Evolutionary conservation across 1,139 yeast species (phyloP).

Genomic region (Yarrowia galli): DNA sequence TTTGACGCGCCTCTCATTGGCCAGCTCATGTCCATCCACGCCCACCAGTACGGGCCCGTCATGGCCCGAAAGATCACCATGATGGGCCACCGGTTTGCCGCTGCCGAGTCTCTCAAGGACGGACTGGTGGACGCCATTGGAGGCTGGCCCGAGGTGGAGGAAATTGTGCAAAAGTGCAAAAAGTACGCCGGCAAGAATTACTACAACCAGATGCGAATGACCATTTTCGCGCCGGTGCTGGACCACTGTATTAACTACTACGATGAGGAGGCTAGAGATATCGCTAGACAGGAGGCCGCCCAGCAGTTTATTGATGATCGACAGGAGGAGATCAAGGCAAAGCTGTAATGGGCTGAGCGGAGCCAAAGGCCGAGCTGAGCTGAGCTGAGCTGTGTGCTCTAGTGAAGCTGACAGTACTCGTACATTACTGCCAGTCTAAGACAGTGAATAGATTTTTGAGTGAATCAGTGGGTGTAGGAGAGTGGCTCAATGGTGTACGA

Average conservation of each 20-base stretch:
- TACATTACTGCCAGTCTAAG: too few species aligned
- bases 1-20: conserved; percentile 52
- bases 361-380: too few species aligned
- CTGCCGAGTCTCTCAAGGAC: conserved; percentile 48
- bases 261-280: conserved; percentile 25
- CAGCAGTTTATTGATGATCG: conserved; percentile 24
- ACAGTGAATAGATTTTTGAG: too few species aligned
- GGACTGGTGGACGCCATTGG: conserved; percentile 51
- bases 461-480: too few species aligned
- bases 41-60: conserved; percentile 48
- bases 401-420: too few species aligned
- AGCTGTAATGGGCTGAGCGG: background rate
- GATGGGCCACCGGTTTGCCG: conserved; percentile 51
- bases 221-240: conserved; percentile 30
- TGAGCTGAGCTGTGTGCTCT: too few species aligned
- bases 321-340: conserved; percentile 31
- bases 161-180: conserved; percentile 44
- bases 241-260: conserved; percentile 36
- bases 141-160: conserved; percentile 49
- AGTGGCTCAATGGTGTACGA: too few species aligned
- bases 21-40: conserved; percentile 51
- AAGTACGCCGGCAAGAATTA: conserved; percentile 47
- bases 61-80: conserved; percentile 48
- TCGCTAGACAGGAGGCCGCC: conserved; percentile 37
- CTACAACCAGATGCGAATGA: conserved; percentile 48